These are phyloP conservation scores for Podaxis mareebaensis DNA, from an alignment of 768 basidiomycete genomes.

Conservation along the genomic window DNA sequence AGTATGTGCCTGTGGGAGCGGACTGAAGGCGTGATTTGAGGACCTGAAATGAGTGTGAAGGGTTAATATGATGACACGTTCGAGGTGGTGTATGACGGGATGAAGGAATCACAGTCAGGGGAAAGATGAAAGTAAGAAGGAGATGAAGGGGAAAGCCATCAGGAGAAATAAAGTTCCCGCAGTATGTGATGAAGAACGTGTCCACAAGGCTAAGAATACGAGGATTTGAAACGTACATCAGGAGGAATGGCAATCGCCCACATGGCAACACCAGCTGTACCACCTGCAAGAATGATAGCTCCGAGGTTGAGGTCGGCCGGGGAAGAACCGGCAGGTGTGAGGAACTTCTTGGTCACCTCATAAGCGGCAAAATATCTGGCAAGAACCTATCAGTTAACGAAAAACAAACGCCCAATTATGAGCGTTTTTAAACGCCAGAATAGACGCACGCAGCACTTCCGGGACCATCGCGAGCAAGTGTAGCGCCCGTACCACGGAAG, in stretches of 20 bases:
- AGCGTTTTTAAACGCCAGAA: neutral
- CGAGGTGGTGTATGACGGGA: neutral
- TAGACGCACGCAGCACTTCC: slow-evolving; percentile 88
- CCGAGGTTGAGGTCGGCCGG: slow-evolving; percentile 80
- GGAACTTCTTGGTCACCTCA: slow-evolving; percentile 85
- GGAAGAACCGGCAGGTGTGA: slow-evolving; percentile 82
- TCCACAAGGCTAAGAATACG: neutral
- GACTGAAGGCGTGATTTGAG: slow-evolving; percentile 95
- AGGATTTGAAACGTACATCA: slow-evolving; percentile 59
- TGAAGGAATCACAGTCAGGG: neutral
- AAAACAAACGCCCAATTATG: neutral
- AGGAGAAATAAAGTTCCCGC: neutral
- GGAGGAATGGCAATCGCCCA: slow-evolving; percentile 98
- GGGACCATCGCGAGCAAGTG: slow-evolving; percentile 91
- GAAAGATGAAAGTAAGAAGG: neutral
- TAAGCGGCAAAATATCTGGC: slow-evolving; percentile 94
- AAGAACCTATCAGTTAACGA: neutral
- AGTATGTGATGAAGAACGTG: neutral
- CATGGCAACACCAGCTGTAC: slow-evolving; percentile 95
- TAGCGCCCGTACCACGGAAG: slow-evolving; percentile 92
- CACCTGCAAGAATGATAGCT: slow-evolving; percentile 89
- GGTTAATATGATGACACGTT: neutral
- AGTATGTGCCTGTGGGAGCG: slow-evolving; percentile 97
- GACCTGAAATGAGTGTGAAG: slow-evolving; percentile 50
- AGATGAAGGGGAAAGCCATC: neutral